Base-by-base conservation (phyloP, 208 protist genomes). In the Crithidia bombi region DNA sequence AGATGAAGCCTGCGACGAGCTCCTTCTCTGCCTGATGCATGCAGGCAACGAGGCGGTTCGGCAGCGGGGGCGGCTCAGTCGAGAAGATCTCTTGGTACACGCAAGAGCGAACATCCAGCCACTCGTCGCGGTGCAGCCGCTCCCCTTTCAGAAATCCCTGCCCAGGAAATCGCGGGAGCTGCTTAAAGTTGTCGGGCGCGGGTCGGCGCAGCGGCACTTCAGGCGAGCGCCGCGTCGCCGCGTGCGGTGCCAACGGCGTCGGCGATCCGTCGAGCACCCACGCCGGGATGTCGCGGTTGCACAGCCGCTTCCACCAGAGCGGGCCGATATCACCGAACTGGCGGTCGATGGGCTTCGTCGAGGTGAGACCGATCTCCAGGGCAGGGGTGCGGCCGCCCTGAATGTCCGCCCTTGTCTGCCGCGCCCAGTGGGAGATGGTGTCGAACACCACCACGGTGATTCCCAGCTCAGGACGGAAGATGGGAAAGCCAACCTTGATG, bases 71-170 rank as follows among this genome's bases (percentile, higher is more conserved):
- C 14, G 76, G 71, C 38, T 79, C 65, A 2, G 52, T 30, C 10
- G 65, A 56, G 32, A 78, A 81, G 0, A 81, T 15, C 19, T 54
- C 51, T 7, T 25, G 54, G 26, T 30, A 80, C 12, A 86, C 73
- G 49, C 64, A 47, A 0, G 41, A 15, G 52, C 67, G 65, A 19
- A 86, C 75, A 2, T 51, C 56, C 32, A 28, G 21, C 67, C 75
- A 81, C 67, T 84, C 75, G 11, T 47, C 21, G 35, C 61, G 71
- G 14, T 46, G 36, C 41, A 87, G 51, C 5, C 61, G 65, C 69
- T 84, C 79, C 14, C 56, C 41, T 35, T 81, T 82, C 5, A 69
- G 68, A 55, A 80, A 86, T 25, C 81, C 81, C 58, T 86, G 81
- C 0, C 75, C 81, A 19, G 75, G 81, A 39, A 86, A 86, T 26